Conservation (phyloP, 2,329 filamentous ascomycete genomes). For the Fusarium pseudograminearum region DNA sequence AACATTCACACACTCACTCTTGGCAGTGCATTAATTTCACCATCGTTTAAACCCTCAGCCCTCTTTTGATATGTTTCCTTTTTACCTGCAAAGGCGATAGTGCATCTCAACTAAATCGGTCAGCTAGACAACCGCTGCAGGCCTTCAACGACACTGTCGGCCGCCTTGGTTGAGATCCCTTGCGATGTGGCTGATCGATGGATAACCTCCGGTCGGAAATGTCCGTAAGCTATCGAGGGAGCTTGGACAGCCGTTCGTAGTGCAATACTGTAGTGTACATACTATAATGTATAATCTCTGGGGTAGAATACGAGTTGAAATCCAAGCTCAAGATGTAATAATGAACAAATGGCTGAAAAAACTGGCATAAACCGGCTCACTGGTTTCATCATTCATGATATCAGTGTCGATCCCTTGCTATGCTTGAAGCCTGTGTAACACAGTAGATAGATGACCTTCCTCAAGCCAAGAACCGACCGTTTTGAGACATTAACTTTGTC, state of each 20-base stretch:
- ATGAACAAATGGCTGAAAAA: not conserved
- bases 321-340: not conserved
- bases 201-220: slow-evolving; percentile 2
- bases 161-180: not conserved
- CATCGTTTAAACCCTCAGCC: not conserved
- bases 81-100: not conserved
- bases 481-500: not conserved
- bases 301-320: not conserved
- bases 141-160: slow-evolving; percentile 3
- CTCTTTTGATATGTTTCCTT: not conserved
- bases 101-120: slow-evolving; percentile 2
- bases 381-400: not conserved
- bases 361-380: not conserved
- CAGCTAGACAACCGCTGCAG: slow-evolving; percentile 12
- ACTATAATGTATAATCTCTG: not conserved
- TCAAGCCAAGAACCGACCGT: not conserved
- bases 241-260: not conserved
- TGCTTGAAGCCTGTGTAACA: not conserved
- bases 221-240: not conserved
- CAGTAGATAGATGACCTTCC: not conserved
- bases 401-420: not conserved
- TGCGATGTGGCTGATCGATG: not conserved
- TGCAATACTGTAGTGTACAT: not conserved
- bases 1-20: not conserved
- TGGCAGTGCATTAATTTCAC: not conserved